These are phyloP conservation scores for Cornus kousa DNA, from an alignment of 148 eudicot species.

Conservation along the genomic window DNA sequence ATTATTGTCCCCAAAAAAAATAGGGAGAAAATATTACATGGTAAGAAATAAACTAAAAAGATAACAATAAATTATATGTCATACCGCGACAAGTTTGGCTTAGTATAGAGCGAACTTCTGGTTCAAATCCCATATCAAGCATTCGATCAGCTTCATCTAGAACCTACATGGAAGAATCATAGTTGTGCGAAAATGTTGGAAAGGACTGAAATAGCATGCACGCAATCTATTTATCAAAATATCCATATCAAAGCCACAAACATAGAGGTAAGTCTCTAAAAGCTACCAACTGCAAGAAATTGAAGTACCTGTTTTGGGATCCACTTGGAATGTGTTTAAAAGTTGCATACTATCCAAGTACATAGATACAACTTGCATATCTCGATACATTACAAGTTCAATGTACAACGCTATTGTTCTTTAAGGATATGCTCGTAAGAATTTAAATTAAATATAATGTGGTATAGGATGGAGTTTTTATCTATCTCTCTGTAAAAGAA, in stretches of 20 bases:
- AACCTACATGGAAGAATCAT: constrained; percentile 42
- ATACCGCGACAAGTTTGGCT: constrained; percentile 78
- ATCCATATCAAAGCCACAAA: not conserved
- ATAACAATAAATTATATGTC: constrained; percentile 9
- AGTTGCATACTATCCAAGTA: too few species aligned
- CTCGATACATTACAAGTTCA: not conserved
- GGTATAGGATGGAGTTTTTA: too few species aligned
- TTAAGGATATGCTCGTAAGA: too few species aligned
- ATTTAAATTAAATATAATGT: too few species aligned
- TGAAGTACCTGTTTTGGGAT: not conserved
- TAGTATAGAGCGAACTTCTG: constrained; percentile 87
- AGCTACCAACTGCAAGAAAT: not conserved
- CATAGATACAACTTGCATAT: too few species aligned
- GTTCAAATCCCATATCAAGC: constrained; percentile 99
- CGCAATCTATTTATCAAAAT: not conserved
- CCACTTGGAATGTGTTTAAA: too few species aligned
- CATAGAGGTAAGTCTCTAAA: not conserved
- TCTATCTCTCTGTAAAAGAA: not conserved
- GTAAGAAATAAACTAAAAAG: not conserved
- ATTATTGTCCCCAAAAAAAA: not conserved
- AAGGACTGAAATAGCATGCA: not conserved
- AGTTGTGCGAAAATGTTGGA: not conserved
- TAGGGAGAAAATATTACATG: not conserved
- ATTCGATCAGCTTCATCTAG: constrained; percentile 99
- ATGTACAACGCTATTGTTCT: too few species aligned